A percentile compares a stretch with the other conserved stretches of the same genome.
phyloP scores from a whole-genome alignment of 495 filamentous ascomycete genomes.

The Durotheca rogersii region DNA sequence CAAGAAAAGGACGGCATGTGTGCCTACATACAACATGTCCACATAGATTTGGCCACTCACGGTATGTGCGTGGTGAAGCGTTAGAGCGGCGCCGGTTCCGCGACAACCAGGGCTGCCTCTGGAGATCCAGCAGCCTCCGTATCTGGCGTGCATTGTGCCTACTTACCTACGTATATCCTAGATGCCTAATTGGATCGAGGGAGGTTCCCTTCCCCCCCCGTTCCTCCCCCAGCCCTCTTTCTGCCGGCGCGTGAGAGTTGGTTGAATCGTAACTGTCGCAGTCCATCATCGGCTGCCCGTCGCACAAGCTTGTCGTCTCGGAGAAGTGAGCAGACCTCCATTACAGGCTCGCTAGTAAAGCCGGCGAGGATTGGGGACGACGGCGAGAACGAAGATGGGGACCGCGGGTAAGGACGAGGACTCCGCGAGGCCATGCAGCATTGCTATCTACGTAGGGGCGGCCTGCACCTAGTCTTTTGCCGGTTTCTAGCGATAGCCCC shows the following conservation, averaged over 20 bases:
- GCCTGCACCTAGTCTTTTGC: too few species aligned
- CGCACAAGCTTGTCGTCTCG: not conserved
- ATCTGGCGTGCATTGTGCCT: slow-evolving; percentile 9
- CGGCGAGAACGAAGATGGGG: too few species aligned
- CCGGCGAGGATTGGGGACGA: not conserved
- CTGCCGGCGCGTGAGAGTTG: too few species aligned
- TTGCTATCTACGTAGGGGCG: too few species aligned
- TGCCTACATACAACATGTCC: not conserved
- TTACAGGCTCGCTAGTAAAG: too few species aligned
- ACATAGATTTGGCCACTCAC: not conserved
- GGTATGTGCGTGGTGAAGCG: not conserved
- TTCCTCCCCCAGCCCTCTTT: too few species aligned
- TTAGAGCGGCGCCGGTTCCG: not conserved
- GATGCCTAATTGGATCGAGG: slow-evolving; percentile 1
- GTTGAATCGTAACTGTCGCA: slow-evolving; percentile 13
- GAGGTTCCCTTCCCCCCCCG: too few species aligned
- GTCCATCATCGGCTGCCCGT: not conserved
- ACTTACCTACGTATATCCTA: slow-evolving; percentile 2
- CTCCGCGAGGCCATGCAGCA: too few species aligned
- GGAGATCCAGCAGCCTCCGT: slow-evolving; percentile 10
- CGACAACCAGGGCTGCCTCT: not conserved
- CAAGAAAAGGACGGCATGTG: slow-evolving; percentile 1
- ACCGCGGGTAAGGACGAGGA: too few species aligned
- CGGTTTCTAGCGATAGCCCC: too few species aligned
- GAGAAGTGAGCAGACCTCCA: not conserved